A percentile compares a stretch with the other conserved stretches of the same genome.
Evolutionary conservation across 2,329 filamentous ascomycete genomes (phyloP).

Genomic region (Fusarium verticillioides): DNA sequence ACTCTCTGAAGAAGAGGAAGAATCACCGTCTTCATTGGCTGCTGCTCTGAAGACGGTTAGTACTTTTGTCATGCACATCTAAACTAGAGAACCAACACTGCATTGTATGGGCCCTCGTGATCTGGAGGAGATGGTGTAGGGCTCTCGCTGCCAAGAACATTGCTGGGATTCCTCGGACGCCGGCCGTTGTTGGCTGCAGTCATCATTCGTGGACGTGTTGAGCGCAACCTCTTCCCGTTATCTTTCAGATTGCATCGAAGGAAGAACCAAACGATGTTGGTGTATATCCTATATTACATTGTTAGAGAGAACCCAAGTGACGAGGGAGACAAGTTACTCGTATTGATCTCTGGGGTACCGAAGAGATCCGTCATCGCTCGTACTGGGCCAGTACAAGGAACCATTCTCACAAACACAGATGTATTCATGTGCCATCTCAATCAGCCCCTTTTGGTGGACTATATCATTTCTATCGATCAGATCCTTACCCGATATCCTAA

Average conservation of each 20-base stretch:
- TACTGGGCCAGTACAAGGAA: background rate
- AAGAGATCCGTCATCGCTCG: background rate
- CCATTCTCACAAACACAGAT: constrained; percentile 1
- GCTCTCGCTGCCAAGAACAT: background rate
- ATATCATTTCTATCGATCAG: background rate
- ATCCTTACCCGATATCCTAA: background rate
- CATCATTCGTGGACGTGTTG: background rate
- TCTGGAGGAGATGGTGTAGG: no score
- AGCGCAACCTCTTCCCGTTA: background rate
- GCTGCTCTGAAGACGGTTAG: background rate
- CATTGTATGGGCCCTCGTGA: rapidly evolving
- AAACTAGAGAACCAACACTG: background rate
- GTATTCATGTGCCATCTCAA: constrained; percentile 17
- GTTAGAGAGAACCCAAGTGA: rapidly evolving
- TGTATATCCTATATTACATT: background rate
- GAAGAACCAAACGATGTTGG: background rate
- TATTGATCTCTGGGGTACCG: background rate
- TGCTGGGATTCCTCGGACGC: background rate
- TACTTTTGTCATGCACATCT: rapidly evolving
- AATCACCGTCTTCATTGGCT: background rate
- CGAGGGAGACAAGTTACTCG: background rate
- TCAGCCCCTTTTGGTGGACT: background rate
- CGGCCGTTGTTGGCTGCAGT: background rate
- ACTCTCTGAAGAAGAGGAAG: background rate
- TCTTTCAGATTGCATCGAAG: background rate